A percentile compares a stretch with the other conserved stretches of the same genome.
Evolutionary conservation across 441 rosid species (phyloP).

Genomic region (Dalechampia spathulata): DNA sequence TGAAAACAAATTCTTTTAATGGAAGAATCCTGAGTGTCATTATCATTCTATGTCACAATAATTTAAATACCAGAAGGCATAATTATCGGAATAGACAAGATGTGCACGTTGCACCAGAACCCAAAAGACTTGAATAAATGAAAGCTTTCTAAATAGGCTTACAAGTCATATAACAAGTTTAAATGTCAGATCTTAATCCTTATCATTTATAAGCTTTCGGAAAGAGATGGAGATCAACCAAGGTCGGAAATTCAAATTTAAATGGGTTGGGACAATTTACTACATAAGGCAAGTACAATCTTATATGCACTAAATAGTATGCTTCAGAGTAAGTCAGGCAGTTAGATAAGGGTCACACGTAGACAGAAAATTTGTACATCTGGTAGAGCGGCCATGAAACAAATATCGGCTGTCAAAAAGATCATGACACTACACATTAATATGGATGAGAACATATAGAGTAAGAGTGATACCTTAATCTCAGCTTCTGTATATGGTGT

Average conservation of each 20-base stretch:
- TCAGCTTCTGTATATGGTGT: conserved; percentile 84
- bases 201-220: not conserved
- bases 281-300: not conserved
- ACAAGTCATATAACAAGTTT: no score
- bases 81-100: no score
- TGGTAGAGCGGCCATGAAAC: not conserved
- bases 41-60: no score
- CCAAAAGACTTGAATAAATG: no score
- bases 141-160: no score
- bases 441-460: not conserved
- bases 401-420: not conserved
- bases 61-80: no score
- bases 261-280: not conserved
- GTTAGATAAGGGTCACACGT: no score
- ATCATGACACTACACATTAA: not conserved
- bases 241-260: not conserved
- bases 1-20: not conserved
- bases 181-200: not conserved
- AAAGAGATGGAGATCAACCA: not conserved
- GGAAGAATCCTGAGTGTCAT: no score
- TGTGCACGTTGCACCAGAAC: no score
- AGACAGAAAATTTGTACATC: no score
- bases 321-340: not conserved
- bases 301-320: not conserved
- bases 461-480: conserved; percentile 59